These are phyloP conservation scores for Geotrichum reessii DNA, from an alignment of 1,139 yeast species.

Conservation along the genomic window DNA sequence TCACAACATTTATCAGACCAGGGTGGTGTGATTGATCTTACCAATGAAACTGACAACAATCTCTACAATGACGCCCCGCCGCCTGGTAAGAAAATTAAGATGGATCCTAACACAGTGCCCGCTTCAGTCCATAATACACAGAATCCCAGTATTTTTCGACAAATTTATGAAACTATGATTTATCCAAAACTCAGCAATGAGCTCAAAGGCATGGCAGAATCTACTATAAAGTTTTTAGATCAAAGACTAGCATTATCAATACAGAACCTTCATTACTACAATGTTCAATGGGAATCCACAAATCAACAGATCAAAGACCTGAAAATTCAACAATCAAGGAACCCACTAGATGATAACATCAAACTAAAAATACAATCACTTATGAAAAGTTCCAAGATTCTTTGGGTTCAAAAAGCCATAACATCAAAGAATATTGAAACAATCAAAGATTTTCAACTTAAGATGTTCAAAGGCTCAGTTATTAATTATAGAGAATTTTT, in stretches of 20 bases:
- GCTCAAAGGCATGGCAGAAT: background rate
- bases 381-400: background rate
- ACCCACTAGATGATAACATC: background rate
- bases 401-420: constrained; percentile 10
- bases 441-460: constrained; percentile 2
- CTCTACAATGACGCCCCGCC: background rate
- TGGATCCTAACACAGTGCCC: background rate
- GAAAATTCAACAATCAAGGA: background rate
- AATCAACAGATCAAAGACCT: background rate
- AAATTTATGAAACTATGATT: constrained; percentile 4
- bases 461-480: constrained; percentile 4
- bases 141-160: constrained; percentile 1
- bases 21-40: constrained; percentile 5
- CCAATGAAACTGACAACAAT: constrained; percentile 3
- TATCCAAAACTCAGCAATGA: constrained; percentile 1
- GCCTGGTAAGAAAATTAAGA: background rate
- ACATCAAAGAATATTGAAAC: constrained; percentile 1
- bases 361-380: constrained; percentile 3
- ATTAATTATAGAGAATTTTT: constrained; percentile 2
- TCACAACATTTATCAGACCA: background rate
- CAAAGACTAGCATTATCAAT: background rate
- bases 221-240: background rate
- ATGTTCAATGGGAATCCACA: background rate
- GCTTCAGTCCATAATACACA: background rate
- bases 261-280: background rate